Evolutionary conservation across 2,329 filamentous ascomycete genomes (phyloP).

Genomic region (Fusarium beomiforme): DNA sequence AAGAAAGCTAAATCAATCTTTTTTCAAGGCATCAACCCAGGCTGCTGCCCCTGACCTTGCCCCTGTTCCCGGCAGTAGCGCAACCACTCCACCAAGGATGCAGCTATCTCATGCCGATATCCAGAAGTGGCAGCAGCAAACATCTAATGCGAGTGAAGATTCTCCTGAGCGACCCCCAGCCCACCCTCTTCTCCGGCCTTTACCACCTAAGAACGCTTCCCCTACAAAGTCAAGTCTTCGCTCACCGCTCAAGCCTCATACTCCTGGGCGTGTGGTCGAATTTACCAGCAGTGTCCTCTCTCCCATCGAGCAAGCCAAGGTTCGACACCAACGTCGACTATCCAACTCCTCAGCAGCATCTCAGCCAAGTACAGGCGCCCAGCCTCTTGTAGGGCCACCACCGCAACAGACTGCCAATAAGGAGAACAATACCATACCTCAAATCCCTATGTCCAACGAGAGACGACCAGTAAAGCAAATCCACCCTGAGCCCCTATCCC

Average conservation of each 20-base stretch:
- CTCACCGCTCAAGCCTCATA: conserved; percentile 66
- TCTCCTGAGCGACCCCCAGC: conserved; percentile 48
- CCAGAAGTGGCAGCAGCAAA: conserved; percentile 54
- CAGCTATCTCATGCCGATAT: conserved; percentile 56
- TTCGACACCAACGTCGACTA: conserved; percentile 45
- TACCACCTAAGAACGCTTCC: conserved; percentile 62
- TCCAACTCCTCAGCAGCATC: conserved; percentile 39
- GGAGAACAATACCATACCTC: conserved; percentile 46
- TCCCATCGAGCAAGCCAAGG: conserved; percentile 53
- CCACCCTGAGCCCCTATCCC: conserved; percentile 48
- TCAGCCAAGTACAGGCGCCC: conserved; percentile 19
- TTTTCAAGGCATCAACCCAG: conserved; percentile 51
- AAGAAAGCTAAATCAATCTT: conserved; percentile 47
- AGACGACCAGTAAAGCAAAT: conserved; percentile 37
- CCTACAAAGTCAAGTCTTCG: conserved; percentile 67
- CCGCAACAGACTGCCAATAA: conserved; percentile 41
- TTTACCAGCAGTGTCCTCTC: conserved; percentile 64
- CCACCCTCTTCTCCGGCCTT: conserved; percentile 56
- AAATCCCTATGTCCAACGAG: conserved; percentile 44
- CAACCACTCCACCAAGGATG: conserved; percentile 52
- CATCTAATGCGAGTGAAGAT: conserved; percentile 50
- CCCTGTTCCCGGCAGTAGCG: conserved; percentile 27
- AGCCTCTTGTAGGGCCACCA: conserved; percentile 16
- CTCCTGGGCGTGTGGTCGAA: conserved; percentile 67
- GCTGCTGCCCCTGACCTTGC: background rate